A percentile compares a stretch with the other conserved stretches of the same genome.
These are phyloP conservation scores for Cenchrus americanus DNA, from an alignment of 176 grass and related monocot species.

Conservation along the genomic window DNA sequence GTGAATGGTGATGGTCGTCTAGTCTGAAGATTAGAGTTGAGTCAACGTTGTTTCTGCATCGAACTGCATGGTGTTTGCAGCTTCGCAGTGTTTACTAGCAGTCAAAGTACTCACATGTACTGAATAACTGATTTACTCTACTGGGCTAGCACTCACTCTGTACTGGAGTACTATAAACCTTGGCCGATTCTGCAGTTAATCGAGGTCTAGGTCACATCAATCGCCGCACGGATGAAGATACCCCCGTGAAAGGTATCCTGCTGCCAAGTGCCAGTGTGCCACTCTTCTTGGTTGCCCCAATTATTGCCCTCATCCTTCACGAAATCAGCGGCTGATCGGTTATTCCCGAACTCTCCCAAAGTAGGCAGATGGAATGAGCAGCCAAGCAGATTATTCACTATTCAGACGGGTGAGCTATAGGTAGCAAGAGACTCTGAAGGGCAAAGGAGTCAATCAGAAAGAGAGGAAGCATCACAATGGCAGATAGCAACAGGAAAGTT, in stretches of 20 bases:
- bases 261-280: background rate
- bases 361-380: background rate
- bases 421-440: background rate
- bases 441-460: slow-evolving; percentile 1
- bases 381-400: background rate
- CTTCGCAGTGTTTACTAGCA: background rate
- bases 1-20: background rate
- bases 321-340: background rate
- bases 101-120: background rate
- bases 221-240: background rate
- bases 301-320: slow-evolving; percentile 23
- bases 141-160: background rate
- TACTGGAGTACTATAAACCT: background rate
- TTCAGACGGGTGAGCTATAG: background rate
- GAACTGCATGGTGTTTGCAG: background rate
- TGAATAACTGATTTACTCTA: background rate
- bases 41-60: background rate
- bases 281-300: background rate
- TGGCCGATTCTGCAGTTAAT: background rate
- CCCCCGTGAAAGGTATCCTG: background rate
- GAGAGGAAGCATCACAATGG: background rate
- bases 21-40: background rate
- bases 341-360: background rate
- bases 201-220: background rate
- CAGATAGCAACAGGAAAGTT: background rate